Evolutionary conservation across 164 flowering plant genomes (phyloP), one percentile per base, ranked within the genome.

Genomic region (Santalum album): DNA sequence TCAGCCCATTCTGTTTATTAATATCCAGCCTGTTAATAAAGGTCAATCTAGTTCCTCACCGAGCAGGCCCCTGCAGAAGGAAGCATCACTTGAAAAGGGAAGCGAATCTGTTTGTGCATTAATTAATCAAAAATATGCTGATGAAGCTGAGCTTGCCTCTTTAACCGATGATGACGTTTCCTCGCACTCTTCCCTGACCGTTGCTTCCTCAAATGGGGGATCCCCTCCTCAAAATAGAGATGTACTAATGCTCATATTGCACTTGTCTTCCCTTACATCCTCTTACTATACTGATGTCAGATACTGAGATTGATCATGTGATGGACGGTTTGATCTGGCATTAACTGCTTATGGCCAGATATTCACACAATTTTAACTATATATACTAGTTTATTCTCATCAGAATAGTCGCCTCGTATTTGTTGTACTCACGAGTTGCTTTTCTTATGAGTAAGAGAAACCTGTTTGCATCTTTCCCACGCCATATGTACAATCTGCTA

Each of bases 101-200:
- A 55, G 57, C 29, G 80, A 66, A 25, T 76, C 77, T 48, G 77
- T 73, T 53, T 68, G 73, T 25, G 65, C 68, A 22, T 64, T 73
- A 43, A 73, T 76, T 66, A 68, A 64, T 25, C 70, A 70, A 68
- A 77, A 73, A 49, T 70, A 73, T 64, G 65, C 71, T 3, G 73
- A 70, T 50, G 77, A 73, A 68, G 75, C 77, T 51, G 77, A 71
- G 18, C 4, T 38, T 46, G 54, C 65, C 20, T 66, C 77, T 14
- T 49, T 58, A 27, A 70, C 69, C 25, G 80, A 76, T 32, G 80
- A 76, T 54, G 80, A 73, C 57, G 71, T 57, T 51, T 76, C 77
- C 43, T 65, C 77, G 0, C 75, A 61, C 38, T 73, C 75, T 14
- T 76, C 77, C 25, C 1, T 48, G 54, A 56, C 62, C 12, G 53